Percentiles rank a stretch among this genome's conserved stretches.
These are phyloP conservation scores for Volvariella volvacea DNA, from an alignment of 1,284 basidiomycete species.

Conservation along the genomic window DNA sequence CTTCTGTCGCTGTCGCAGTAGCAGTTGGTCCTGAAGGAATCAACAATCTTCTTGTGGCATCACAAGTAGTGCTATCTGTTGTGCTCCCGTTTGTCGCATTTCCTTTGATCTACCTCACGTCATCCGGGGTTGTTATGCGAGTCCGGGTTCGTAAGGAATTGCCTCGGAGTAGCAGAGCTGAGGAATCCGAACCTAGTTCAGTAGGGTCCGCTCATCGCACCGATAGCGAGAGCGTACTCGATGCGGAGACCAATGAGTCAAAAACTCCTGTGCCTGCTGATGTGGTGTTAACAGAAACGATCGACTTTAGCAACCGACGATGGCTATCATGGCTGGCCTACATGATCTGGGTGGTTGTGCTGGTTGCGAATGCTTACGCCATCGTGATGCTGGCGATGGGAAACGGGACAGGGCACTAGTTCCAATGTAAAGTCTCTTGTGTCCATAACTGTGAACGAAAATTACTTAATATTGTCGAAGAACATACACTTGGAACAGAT, in stretches of 20 bases:
- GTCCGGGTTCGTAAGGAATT: too few relatives aligned
- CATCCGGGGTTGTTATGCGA: conserved; percentile 51
- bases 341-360: conserved; percentile 46
- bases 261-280: too few relatives aligned
- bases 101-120: conserved; percentile 61
- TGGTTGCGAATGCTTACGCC: conserved; percentile 59
- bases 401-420: background rate
- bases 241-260: background rate
- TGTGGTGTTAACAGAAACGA: too few relatives aligned
- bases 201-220: too few relatives aligned
- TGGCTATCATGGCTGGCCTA: conserved; percentile 44
- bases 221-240: conserved; percentile 8
- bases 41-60: conserved; percentile 69
- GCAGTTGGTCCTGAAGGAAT: conserved; percentile 63
- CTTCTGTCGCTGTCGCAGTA: conserved; percentile 63
- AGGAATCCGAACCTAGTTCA: too few relatives aligned
- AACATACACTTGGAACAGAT: too few relatives aligned
- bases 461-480: background rate
- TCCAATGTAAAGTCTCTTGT: too few relatives aligned
- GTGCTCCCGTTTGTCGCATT: conserved; percentile 74
- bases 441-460: too few relatives aligned
- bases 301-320: conserved; percentile 40
- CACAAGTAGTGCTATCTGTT: conserved; percentile 72
- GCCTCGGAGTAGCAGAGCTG: too few relatives aligned
- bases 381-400: conserved; percentile 38